Evolutionary conservation across 1,284 basidiomycete genomes (phyloP).

Genomic region (Porodaedalea pini): DNA sequence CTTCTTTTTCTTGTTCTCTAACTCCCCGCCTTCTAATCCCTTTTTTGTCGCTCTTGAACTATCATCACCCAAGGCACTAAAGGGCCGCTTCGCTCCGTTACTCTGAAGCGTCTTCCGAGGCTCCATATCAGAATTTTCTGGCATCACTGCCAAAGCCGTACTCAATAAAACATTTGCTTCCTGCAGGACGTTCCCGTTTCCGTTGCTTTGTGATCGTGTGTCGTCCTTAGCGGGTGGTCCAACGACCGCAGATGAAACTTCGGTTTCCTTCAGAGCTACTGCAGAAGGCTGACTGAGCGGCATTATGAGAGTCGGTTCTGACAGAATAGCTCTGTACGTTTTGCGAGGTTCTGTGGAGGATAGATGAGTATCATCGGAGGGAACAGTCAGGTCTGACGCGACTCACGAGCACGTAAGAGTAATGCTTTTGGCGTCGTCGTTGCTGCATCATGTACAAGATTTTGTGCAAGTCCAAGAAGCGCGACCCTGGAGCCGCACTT

Average conservation of each 20-base stretch:
- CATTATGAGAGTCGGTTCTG: constrained; percentile 62
- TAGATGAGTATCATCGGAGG: constrained; percentile 4
- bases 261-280: neutral
- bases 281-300: constrained; percentile 30
- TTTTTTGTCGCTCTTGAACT: neutral
- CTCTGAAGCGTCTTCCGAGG: neutral
- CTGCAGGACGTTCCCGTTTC: neutral
- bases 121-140: neutral
- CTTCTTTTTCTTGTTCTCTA: constrained; percentile 3
- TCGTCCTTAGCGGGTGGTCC: neutral
- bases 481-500: constrained; percentile 44
- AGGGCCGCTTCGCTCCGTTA: constrained; percentile 7
- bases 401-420: constrained; percentile 69
- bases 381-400: neutral
- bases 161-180: neutral
- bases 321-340: constrained; percentile 68
- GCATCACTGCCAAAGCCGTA: neutral
- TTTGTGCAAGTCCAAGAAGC: constrained; percentile 62
- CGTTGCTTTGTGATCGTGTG: neutral
- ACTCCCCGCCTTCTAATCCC: neutral
- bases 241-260: neutral
- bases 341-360: constrained; percentile 44
- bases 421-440: constrained; percentile 62
- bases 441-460: constrained; percentile 59
- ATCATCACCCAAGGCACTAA: neutral